Base-by-base conservation (phyloP, 2,329 filamentous ascomycete species). In the Clonostachys byssicola region DNA sequence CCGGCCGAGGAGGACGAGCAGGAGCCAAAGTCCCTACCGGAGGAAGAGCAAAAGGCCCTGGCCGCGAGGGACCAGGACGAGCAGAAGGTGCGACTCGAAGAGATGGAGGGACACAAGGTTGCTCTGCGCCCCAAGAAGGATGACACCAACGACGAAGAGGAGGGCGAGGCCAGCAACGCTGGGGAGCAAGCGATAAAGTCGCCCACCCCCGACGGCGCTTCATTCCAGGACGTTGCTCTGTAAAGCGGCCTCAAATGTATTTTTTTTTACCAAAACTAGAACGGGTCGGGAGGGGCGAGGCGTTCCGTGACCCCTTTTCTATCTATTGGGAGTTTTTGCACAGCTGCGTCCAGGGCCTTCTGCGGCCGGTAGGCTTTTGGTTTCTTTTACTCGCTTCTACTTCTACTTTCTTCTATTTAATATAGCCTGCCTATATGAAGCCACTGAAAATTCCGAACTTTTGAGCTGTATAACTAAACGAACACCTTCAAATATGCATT, bases 211-310 rank as follows among this genome's bases (percentile, higher is more conserved):
- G 79, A 81, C 52, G 75, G 77, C 1, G 72, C 73, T 6, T 80
- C 79, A n/a, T 85, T 85, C 62, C 80, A 85, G 56, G 79, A 85
- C 54, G 80, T 85, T 42, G 78, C 77, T 50, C 65, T 85, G 56
- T 85, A 68, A 57, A 52, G 33, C 34, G 17, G 17, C 23, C 23
- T 30, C 23, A 30, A 30, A 30, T 30, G 23, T 30, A 30, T 10
- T 10, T 30, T 10, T 10, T 30, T 30, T 30, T 30, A 30, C 23
- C 23, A 30, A 30, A 30, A 30, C 23, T 30, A 30, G 23, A 30
- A 30, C 23, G 23, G 23, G 23, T 30, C 23, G 23, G 23, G 23
- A 30, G 23, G 23, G 23, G 23, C 23, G 23, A 30, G 23, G 23
- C 23, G 23, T 30, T 30, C 23, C 23, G 23, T 30, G 23, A 30